Percentiles rank a stretch among this genome's conserved stretches.
Evolutionary conservation across 768 basidiomycete genomes (phyloP).

Genomic region (Tulasnella calospora): DNA sequence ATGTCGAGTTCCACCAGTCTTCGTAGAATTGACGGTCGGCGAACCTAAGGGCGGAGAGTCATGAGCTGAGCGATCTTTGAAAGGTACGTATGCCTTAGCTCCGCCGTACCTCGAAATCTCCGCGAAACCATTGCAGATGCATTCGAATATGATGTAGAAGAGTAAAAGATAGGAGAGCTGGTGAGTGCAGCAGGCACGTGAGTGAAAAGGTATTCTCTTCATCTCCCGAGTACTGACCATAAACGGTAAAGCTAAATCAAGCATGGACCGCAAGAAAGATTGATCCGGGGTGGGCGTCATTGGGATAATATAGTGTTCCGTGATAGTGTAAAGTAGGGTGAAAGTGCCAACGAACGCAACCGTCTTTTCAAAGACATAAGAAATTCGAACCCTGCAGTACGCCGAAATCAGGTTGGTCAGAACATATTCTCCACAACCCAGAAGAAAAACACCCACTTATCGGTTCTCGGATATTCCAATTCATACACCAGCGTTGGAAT

Average conservation of each 20-base stretch:
- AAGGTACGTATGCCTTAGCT: slow-evolving; percentile 31
- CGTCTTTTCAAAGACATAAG: slow-evolving; percentile 70
- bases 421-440: neutral
- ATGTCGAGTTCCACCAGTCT: slow-evolving; percentile 58
- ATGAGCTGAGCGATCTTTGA: neutral
- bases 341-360: slow-evolving; percentile 95
- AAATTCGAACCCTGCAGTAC: slow-evolving; percentile 45
- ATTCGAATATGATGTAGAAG: slow-evolving; percentile 88
- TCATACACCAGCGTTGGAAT: slow-evolving; percentile 94
- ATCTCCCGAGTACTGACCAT: slow-evolving; percentile 45
- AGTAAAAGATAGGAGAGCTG: slow-evolving; percentile 72
- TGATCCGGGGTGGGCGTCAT: slow-evolving; percentile 61
- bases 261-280: slow-evolving; percentile 66
- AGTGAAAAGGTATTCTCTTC: neutral
- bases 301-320: slow-evolving; percentile 90
- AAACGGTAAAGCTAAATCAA: slow-evolving; percentile 88
- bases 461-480: slow-evolving; percentile 90
- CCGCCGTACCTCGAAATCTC: slow-evolving; percentile 73
- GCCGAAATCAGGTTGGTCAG: neutral
- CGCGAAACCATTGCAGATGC: slow-evolving; percentile 94
- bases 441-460: slow-evolving; percentile 48
- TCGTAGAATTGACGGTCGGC: slow-evolving; percentile 98
- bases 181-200: slow-evolving; percentile 28
- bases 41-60: slow-evolving; percentile 51
- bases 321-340: slow-evolving; percentile 63